phyloP scores from a whole-genome alignment of 2,329 filamentous ascomycete genomes.

The Paraphoma sp. region DNA sequence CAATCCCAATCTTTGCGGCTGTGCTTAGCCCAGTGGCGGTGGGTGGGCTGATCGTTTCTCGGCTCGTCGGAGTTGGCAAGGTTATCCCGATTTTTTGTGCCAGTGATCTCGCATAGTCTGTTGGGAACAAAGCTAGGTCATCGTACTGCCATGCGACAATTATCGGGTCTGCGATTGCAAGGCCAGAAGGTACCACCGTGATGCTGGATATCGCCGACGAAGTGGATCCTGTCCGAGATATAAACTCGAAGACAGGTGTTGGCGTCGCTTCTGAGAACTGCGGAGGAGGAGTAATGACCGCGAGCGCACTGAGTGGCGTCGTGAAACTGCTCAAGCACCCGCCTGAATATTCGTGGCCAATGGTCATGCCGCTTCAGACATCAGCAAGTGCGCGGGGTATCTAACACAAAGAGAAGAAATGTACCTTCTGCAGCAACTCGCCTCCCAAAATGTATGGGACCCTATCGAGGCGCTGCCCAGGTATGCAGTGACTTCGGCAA shows the following conservation, averaged over 20 bases:
- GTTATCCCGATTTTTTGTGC: conserved; percentile 6
- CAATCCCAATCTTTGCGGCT: conserved; percentile 7
- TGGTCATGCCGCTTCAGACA: conserved; percentile 1
- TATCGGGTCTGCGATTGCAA: conserved; percentile 13
- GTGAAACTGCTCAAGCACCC: conserved; percentile 1
- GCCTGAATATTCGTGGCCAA: not conserved
- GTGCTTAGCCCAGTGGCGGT: not conserved
- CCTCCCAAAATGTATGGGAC: not conserved
- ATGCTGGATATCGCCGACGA: not conserved
- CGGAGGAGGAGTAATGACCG: not conserved
- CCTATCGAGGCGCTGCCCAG: not conserved
- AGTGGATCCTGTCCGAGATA: not conserved
- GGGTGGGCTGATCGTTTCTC: not conserved
- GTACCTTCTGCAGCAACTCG: not conserved
- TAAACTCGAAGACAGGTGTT: not conserved
- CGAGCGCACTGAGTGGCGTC: not conserved
- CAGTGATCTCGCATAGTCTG: conserved; percentile 6
- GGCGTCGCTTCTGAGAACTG: not conserved
- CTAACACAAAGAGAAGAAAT: not conserved
- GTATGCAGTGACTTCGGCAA: conserved; percentile 7
- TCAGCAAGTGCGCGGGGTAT: not conserved
- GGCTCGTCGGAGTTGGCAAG: not conserved
- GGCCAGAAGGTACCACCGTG: conserved; percentile 1
- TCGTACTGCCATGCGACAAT: conserved; percentile 11
- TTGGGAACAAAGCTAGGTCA: conserved; percentile 8